phyloP scores from a whole-genome alignment of 1,284 basidiomycete genomes.

The Papiliotrema terrestris region DNA sequence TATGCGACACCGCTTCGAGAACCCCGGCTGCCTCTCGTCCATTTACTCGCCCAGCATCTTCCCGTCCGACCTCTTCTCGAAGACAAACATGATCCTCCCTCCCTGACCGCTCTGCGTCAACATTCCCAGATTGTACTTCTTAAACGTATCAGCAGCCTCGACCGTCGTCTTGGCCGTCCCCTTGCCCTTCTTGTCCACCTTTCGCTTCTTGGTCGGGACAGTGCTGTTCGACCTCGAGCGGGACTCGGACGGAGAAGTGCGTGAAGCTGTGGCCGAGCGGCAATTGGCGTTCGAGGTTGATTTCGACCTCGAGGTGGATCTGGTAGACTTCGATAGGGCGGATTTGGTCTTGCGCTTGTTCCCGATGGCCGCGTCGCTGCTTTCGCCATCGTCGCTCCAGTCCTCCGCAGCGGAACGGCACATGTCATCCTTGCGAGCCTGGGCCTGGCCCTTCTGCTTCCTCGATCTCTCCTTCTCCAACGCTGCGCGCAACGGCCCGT shows the following conservation, averaged over 20 bases:
- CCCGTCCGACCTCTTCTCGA: conserved; percentile 41
- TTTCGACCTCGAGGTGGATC: background rate
- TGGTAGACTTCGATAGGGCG: too few relatives aligned
- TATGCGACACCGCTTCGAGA: background rate
- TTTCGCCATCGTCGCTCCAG: background rate
- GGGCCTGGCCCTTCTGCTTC: background rate
- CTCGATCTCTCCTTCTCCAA: background rate
- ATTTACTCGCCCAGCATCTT: conserved; percentile 4
- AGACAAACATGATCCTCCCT: conserved; percentile 45
- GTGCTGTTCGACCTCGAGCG: too few relatives aligned
- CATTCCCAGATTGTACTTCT: conserved; percentile 1
- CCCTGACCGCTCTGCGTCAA: conserved; percentile 26
- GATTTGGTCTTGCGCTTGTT: background rate
- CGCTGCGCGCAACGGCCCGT: conserved; percentile 2
- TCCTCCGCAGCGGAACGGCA: background rate
- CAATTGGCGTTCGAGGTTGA: background rate
- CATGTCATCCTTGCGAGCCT: background rate
- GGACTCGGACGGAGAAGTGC: too few relatives aligned
- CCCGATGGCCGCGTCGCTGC: background rate
- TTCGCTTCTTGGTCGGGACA: background rate
- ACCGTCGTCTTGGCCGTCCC: background rate
- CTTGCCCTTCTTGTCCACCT: background rate
- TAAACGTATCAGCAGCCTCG: background rate
- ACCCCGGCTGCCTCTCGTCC: too few relatives aligned
- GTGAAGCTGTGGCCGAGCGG: background rate